A percentile compares a stretch with the other conserved stretches of the same genome.
Conservation (phyloP, 2,329 filamentous ascomycete genomes). For the Torrubiellomyces zombiae region DNA sequence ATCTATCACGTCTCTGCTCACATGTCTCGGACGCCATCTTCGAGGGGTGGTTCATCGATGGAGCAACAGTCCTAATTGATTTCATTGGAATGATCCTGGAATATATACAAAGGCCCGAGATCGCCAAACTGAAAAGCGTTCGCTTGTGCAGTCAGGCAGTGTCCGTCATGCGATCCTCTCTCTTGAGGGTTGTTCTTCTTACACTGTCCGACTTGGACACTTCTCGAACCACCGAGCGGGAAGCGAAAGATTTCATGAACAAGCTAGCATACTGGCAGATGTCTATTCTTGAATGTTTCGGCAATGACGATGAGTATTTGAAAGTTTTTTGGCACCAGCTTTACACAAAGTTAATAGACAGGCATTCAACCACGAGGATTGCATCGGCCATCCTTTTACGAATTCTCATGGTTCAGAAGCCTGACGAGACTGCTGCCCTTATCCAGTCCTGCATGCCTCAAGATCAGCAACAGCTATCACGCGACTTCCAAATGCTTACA, state of each 20-base stretch:
- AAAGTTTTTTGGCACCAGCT: slow-evolving; percentile 83
- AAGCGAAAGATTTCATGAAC: slow-evolving; percentile 57
- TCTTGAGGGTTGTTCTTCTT: slow-evolving; percentile 65
- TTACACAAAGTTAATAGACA: slow-evolving; percentile 72
- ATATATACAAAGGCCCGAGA: slow-evolving; percentile 71
- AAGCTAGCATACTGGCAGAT: slow-evolving; percentile 94
- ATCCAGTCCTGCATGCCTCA: slow-evolving; percentile 54
- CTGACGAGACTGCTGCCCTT: slow-evolving; percentile 59
- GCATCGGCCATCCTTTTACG: slow-evolving; percentile 75
- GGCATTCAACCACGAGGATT: slow-evolving; percentile 47
- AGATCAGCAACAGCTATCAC: slow-evolving; percentile 54
- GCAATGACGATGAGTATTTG: slow-evolving; percentile 65
- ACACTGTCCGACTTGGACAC: slow-evolving; percentile 72
- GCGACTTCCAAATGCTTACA: slow-evolving; percentile 68
- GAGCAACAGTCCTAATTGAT: slow-evolving; percentile 67
- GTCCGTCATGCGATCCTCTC: slow-evolving; percentile 54
- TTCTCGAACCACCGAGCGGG: slow-evolving; percentile 35
- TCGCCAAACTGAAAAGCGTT: slow-evolving; percentile 69
- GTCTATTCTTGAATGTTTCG: slow-evolving; percentile 64
- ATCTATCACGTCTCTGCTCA: slow-evolving; percentile 62
- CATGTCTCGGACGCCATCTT: slow-evolving; percentile 84
- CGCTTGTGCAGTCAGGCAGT: slow-evolving; percentile 81
- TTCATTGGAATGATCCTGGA: slow-evolving; percentile 76
- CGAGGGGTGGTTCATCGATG: slow-evolving; percentile 91
- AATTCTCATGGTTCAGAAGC: slow-evolving; percentile 88